Conservation (phyloP, 768 basidiomycete genomes). For the Phaeotremella fagi region DNA sequence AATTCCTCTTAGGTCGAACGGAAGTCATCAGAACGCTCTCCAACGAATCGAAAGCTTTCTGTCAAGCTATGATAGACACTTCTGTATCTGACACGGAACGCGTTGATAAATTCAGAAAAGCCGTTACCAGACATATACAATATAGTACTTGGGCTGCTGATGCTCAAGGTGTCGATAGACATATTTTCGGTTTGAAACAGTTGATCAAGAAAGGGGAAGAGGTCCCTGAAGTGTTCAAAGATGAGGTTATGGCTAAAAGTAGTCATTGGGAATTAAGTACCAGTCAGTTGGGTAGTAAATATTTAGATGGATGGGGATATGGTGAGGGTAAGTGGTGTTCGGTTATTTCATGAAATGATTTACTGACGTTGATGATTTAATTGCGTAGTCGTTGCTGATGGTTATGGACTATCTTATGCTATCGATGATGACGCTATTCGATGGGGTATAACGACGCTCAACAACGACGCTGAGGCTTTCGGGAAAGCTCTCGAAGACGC, state of each 20-base stretch:
- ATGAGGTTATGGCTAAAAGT: slow-evolving; percentile 64
- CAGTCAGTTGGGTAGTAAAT: slow-evolving; percentile 73
- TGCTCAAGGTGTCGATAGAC: slow-evolving; percentile 89
- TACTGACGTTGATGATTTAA: neutral
- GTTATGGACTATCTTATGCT: slow-evolving; percentile 84
- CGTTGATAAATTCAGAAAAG: slow-evolving; percentile 64
- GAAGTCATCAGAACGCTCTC: slow-evolving; percentile 89
- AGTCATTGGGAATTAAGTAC: slow-evolving; percentile 92
- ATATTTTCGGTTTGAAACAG: slow-evolving; percentile 89
- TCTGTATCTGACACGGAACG: slow-evolving; percentile 52
- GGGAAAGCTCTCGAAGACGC: slow-evolving; percentile 73
- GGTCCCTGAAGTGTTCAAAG: slow-evolving; percentile 68
- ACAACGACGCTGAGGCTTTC: slow-evolving; percentile 61
- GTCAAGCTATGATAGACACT: slow-evolving; percentile 67
- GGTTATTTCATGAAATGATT: neutral
- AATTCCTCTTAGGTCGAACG: slow-evolving; percentile 82
- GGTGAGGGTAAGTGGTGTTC: slow-evolving; percentile 66
- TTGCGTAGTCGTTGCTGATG: slow-evolving; percentile 72
- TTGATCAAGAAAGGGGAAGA: slow-evolving; percentile 62
- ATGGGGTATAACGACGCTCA: slow-evolving; percentile 86
- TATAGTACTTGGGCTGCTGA: slow-evolving; percentile 90
- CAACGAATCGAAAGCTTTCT: slow-evolving; percentile 76
- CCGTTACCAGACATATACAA: slow-evolving; percentile 74
- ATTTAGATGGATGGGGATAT: slow-evolving; percentile 93
- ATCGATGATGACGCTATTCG: slow-evolving; percentile 79